Percentiles rank a stretch among this genome's conserved stretches.
These are phyloP conservation scores for Astrothelium subdiscretum DNA, from an alignment of 495 filamentous ascomycete species.

Conservation along the genomic window DNA sequence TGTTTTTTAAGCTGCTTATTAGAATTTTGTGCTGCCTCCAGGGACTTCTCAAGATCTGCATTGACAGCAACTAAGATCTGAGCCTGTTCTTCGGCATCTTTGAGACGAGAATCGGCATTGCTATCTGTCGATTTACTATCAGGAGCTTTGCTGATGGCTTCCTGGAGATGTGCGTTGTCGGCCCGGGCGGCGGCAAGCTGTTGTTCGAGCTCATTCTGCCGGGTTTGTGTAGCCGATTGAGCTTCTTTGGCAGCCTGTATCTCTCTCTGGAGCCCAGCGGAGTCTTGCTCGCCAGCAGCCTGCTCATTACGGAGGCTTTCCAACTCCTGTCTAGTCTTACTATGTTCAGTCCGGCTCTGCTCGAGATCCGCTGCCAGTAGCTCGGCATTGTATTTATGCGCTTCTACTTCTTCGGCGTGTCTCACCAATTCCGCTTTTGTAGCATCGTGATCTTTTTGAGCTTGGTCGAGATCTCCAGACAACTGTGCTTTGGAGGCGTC, in stretches of 20 bases:
- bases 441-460: neutral
- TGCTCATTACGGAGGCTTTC: neutral
- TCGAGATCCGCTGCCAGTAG: neutral
- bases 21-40: neutral
- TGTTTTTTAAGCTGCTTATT: constrained; percentile 9
- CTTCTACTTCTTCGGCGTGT: neutral
- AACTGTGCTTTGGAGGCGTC: neutral
- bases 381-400: neutral
- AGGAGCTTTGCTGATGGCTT: neutral
- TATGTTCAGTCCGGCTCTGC: neutral
- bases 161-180: neutral
- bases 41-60: neutral
- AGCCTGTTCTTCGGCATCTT: neutral
- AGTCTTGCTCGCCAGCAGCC: neutral
- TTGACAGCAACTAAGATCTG: neutral
- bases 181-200: neutral
- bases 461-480: neutral
- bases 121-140: neutral
- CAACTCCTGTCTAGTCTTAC: neutral
- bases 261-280: neutral
- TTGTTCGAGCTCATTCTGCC: neutral
- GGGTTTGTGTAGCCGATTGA: neutral
- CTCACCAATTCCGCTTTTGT: neutral
- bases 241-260: neutral
- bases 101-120: neutral